A percentile compares a stretch with the other conserved stretches of the same genome.
Evolutionary conservation across 2,329 filamentous ascomycete species (phyloP).

Genomic region (Cercospora sp.): DNA sequence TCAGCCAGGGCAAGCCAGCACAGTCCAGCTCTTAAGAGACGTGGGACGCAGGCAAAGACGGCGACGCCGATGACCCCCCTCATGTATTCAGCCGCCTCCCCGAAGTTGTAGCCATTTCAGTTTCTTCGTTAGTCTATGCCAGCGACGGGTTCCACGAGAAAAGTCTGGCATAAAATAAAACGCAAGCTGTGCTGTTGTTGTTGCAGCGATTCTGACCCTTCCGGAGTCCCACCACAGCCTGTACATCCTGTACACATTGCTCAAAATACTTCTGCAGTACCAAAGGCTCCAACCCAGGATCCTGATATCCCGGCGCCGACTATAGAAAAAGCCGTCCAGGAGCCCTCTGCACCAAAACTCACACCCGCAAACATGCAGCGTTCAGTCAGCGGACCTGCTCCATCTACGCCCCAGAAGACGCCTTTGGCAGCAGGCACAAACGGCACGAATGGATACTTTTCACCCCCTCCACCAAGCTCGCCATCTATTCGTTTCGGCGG

Average conservation of each 20-base stretch:
- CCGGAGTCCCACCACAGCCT: neutral
- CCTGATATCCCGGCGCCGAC: neutral
- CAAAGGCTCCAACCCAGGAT: neutral
- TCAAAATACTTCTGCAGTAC: neutral
- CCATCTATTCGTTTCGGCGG: constrained; percentile 19
- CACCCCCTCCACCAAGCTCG: constrained; percentile 17
- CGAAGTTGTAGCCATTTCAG: neutral
- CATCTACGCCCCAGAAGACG: constrained; percentile 7
- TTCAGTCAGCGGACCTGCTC: neutral
- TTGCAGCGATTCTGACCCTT: neutral
- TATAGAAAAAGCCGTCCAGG: neutral
- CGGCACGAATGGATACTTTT: constrained; percentile 22
- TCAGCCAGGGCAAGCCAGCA: neutral
- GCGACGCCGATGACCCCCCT: neutral
- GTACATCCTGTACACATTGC: neutral
- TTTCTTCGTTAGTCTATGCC: constrained; percentile 1
- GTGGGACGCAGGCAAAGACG: neutral
- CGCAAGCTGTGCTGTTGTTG: constrained; percentile 16
- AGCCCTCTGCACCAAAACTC: neutral
- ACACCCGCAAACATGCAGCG: constrained; percentile 13
- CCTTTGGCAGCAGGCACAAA: constrained; percentile 7
- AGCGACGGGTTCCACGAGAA: neutral
- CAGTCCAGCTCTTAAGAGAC: neutral
- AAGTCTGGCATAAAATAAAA: constrained; percentile 9
- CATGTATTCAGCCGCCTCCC: constrained; percentile 6